A percentile compares a stretch with the other conserved stretches of the same genome.
These are phyloP conservation scores for Medicago arabica DNA, from an alignment of 306 rosid species.

Conservation along the genomic window DNA sequence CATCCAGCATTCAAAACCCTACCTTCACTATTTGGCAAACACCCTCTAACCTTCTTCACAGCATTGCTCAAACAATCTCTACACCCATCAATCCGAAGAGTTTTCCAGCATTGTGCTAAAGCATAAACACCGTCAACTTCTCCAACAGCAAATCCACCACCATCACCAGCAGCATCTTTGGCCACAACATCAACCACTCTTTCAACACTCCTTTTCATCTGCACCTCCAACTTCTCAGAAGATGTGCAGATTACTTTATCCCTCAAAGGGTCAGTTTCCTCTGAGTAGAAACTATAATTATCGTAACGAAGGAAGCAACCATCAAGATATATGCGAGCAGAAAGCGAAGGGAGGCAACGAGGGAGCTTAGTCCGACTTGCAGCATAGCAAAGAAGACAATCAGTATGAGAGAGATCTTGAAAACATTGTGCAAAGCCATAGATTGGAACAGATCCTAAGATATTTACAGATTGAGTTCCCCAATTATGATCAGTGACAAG, in stretches of 20 bases:
- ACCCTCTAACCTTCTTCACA: conserved; percentile 42
- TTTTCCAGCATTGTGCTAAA: conserved; percentile 87
- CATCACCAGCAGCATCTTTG: conserved; percentile 45
- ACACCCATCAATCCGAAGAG: conserved; percentile 54
- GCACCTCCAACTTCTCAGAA: conserved; percentile 15
- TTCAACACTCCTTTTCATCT: conserved; percentile 38
- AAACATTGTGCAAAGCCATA: conserved; percentile 77
- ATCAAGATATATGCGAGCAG: conserved; percentile 78
- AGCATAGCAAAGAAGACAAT: conserved; percentile 82
- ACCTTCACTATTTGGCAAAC: conserved; percentile 69
- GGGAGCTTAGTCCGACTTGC: conserved; percentile 80
- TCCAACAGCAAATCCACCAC: conserved; percentile 59
- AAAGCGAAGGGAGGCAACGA: conserved; percentile 73
- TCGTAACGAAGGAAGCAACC: conserved; percentile 93
- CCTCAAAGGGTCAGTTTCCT: conserved; percentile 38
- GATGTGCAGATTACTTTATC: conserved; percentile 64
- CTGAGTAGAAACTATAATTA: conserved; percentile 63
- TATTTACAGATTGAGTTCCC: conserved; percentile 55
- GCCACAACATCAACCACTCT: conserved; percentile 48
- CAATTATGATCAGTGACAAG: conserved; percentile 43
- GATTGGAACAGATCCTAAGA: conserved; percentile 49
- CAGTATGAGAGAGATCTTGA: conserved; percentile 71
- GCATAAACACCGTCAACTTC: conserved; percentile 63
- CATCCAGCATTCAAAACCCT: conserved; percentile 84
- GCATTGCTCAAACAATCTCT: conserved; percentile 70